A percentile compares a stretch with the other conserved stretches of the same genome.
These are phyloP conservation scores for Capronia americana DNA, from an alignment of 2,329 filamentous ascomycete genomes.

Conservation along the genomic window DNA sequence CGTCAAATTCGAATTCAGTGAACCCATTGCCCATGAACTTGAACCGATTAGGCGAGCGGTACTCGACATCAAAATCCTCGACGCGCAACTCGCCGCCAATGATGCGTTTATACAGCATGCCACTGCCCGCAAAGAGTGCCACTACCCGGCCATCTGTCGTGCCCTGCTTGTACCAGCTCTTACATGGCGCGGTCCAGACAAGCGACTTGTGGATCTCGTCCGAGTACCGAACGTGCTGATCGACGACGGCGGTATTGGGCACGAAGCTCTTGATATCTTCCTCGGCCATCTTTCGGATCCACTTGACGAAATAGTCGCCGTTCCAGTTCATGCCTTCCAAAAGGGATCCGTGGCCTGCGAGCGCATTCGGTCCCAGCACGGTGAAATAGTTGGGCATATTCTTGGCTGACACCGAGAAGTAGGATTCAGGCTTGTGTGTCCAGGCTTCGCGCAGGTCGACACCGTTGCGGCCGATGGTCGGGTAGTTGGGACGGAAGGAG, in stretches of 20 bases:
- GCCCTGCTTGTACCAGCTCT: slow-evolving; percentile 32
- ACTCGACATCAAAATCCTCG: slow-evolving; percentile 58
- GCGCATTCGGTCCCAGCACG: slow-evolving; percentile 43
- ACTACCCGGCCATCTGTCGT: slow-evolving; percentile 28
- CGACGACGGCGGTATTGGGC: slow-evolving; percentile 41
- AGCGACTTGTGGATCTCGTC: slow-evolving; percentile 46
- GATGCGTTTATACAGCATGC: slow-evolving; percentile 42
- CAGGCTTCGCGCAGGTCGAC: slow-evolving; percentile 41
- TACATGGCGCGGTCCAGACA: slow-evolving; percentile 35
- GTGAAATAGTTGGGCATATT: slow-evolving; percentile 47
- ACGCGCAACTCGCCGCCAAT: slow-evolving; percentile 41
- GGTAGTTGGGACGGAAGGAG: slow-evolving; percentile 45
- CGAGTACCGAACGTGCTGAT: slow-evolving; percentile 44
- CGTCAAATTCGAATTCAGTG: slow-evolving; percentile 44
- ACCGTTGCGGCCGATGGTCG: slow-evolving; percentile 44
- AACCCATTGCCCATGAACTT: slow-evolving; percentile 59
- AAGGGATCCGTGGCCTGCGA: slow-evolving; percentile 42
- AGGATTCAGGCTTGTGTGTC: slow-evolving; percentile 41
- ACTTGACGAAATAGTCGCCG: slow-evolving; percentile 43
- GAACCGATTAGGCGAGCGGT: slow-evolving; percentile 54
- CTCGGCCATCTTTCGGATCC: slow-evolving; percentile 43
- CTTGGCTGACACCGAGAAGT: slow-evolving; percentile 38
- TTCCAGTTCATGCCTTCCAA: slow-evolving; percentile 39
- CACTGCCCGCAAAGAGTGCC: slow-evolving; percentile 31
- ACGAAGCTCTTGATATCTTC: slow-evolving; percentile 44